Evolutionary conservation across 345 rosid genomes (phyloP), one percentile per base, ranked within the genome.

Genomic region (Acer negundo): DNA sequence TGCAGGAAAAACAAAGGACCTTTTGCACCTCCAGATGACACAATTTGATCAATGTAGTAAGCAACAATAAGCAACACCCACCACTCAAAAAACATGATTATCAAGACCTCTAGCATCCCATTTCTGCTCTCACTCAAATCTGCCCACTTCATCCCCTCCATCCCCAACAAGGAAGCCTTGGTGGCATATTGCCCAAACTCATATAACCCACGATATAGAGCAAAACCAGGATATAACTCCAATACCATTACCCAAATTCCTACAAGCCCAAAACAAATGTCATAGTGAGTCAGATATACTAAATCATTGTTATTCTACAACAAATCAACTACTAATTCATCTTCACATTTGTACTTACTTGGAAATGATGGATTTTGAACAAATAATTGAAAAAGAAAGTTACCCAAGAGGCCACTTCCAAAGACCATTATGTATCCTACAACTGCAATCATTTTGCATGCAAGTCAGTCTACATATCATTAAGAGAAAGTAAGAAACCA

Each of bases 141-240:
- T 68, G 79, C 38, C 99, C 98, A 93, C 55, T 55, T 84, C 93
- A 95, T 92, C 62, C 99, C 98, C 78, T 81, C 56, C 4, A 80
- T 92, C 35, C 92, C 94, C 79, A 80, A 82, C 42, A 73, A 74
- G 85, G 74, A 72, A 20, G 90, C 96, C 1, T 4, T 66, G 42
- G 87, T 80, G 55, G 98, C 72, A 76, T 86, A 90, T 56, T 84
- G 85, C 1, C 90, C 82, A 31, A 95, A 88, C 82, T 95, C 97
- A 17, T 93, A 95, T 73, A 95, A 72, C n/a, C 99, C 98, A 46
- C 98, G 98, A 65, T 72, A 92, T 23, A 95, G 76, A 74, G 97
- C 77, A 65, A 93, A 95, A 53, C 98, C 97, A 24, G 99, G 99
- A 85, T 83, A 95, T 51, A 95, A 49, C 89, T 95, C 96, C 90